Evolutionary conservation across 257 asterid genomes (phyloP), one percentile per base, ranked within the genome.

Genomic region (Thymus mandschuricus): DNA sequence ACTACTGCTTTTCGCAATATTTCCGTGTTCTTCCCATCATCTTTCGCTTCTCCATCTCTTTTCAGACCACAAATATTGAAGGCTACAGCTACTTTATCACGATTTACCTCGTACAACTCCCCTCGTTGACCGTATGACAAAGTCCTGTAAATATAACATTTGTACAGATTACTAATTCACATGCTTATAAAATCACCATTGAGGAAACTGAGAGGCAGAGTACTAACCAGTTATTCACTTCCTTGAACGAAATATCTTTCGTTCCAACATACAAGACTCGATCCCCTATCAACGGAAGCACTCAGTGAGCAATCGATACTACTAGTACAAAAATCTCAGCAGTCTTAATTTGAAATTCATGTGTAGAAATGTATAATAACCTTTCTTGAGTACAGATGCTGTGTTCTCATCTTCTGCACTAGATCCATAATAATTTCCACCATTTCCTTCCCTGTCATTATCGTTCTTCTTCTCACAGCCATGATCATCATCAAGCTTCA

Each of bases 81-180:
- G 60, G 83, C 62, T 52, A 86, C 88, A 62, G 87, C 96, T 75
- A 81, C 83, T 72, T 76, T 71, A 41, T 89, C 85, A 29, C 80
- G 89, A 68, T 80, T 78, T 61, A 86, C 84, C 78, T 86, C 88
- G 81, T 75, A 81, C 27, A 88, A 85, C 83, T 88, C 96, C 11
- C 96, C 96, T 62, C 81, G 86, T 59, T 80, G 89, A 58, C 90
- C 88, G 38, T 60, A 74, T 60, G 84, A 72, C 75, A 88, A 74
- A 77, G 81, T 62, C 82, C 96, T 46, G 4, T 46, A 11, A 9
- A 2, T 45, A 45, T 8, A 45, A 45, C 13, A 46, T 11, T 1
- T 0, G 10, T 2, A 2, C 2, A 10, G 51, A 46, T 0, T 46
- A 21, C 21, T 21, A 46, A 10, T 10, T 1, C 11, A 46, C 38